Conservation (phyloP, 2,329 filamentous ascomycete genomes). For the Talaromyces verruculosus region DNA sequence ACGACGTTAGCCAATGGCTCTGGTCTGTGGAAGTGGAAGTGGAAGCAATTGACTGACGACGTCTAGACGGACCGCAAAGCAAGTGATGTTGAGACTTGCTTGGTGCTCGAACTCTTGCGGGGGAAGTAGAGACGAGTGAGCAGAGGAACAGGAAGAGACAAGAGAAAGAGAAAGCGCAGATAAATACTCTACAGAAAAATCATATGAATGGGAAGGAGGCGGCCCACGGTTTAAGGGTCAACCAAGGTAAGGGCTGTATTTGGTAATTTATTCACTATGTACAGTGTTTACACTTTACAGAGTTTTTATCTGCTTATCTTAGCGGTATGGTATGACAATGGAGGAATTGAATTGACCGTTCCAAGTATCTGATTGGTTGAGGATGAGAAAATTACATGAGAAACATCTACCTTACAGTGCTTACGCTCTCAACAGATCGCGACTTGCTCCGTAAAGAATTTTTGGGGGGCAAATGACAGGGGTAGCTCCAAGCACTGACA, state of each 20-base stretch:
- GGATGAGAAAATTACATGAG: neutral
- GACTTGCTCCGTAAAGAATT: neutral
- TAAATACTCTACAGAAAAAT: conserved; percentile 9
- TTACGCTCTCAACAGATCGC: neutral
- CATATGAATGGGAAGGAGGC: conserved; percentile 17
- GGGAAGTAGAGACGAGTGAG: neutral
- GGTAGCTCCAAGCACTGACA: neutral
- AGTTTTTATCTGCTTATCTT: conserved; percentile 1
- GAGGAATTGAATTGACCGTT: neutral
- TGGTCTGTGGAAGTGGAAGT: neutral
- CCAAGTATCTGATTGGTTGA: neutral
- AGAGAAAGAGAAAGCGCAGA: neutral
- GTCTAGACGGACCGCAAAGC: neutral
- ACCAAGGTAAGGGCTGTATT: conserved; percentile 11
- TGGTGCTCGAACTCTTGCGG: neutral
- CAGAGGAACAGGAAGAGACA: neutral
- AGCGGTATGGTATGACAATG: neutral
- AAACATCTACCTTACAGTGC: neutral
- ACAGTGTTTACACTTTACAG: neutral
- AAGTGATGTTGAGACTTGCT: conserved; percentile 3
- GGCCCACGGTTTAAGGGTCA: neutral
- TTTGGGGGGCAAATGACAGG: conserved; percentile 8
- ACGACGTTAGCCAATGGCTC: neutral
- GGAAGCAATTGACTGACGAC: neutral
- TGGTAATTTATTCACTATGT: conserved; percentile 1